Evolutionary conservation across 208 protist genomes (phyloP).

Genomic region (Polymyxa betae): DNA sequence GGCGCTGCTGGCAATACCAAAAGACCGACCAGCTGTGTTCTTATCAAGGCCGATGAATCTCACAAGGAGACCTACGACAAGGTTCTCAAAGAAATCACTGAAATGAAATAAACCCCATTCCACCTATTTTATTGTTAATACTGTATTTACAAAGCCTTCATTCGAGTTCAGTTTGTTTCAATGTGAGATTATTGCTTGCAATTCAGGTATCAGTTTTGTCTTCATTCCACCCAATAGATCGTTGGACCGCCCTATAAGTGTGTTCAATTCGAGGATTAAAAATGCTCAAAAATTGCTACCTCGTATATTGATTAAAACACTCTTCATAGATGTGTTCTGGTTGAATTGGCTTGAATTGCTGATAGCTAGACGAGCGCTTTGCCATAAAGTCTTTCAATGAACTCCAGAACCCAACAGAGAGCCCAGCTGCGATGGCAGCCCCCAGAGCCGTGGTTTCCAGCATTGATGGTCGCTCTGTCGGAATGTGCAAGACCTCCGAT

Average conservation of each 20-base stretch:
- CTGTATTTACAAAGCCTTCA: too few relatives aligned
- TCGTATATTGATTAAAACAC: neutral
- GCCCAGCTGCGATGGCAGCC: slow-evolving; percentile 59
- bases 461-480: slow-evolving; percentile 38
- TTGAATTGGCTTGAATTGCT: neutral
- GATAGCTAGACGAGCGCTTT: neutral
- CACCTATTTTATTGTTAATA: too few relatives aligned
- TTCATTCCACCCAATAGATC: neutral
- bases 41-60: neutral
- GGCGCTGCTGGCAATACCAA: slow-evolving; percentile 69
- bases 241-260: neutral
- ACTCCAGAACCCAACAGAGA: slow-evolving; percentile 41
- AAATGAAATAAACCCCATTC: neutral
- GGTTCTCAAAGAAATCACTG: neutral
- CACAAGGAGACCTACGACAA: slow-evolving; percentile 38
- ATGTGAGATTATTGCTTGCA: too few relatives aligned
- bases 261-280: neutral
- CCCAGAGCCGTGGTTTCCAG: slow-evolving; percentile 70
- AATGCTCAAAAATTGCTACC: too few relatives aligned
- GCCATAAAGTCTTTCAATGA: neutral
- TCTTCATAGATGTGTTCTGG: neutral
- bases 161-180: too few relatives aligned
- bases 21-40: slow-evolving; percentile 30
- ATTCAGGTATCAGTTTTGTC: neutral
- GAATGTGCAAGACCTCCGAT: slow-evolving; percentile 76